Evolutionary conservation across 345 rosid species (phyloP).

Genomic region (Melaleuca quinquenervia): DNA sequence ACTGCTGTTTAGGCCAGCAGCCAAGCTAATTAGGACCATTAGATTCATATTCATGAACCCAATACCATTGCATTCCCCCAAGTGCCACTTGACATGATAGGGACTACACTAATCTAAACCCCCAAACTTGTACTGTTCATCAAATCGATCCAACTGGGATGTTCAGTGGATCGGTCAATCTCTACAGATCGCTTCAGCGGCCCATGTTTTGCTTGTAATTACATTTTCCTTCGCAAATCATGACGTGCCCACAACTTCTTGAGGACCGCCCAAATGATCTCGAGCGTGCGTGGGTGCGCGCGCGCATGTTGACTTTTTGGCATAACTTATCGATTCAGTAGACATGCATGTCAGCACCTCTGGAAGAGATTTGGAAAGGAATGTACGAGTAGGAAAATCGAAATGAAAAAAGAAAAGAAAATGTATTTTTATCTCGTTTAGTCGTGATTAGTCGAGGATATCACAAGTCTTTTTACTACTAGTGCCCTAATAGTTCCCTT

Average conservation of each 20-base stretch:
- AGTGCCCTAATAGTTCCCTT: background rate
- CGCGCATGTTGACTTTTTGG: background rate
- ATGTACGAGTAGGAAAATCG: background rate
- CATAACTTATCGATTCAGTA: background rate
- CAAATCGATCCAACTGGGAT: background rate
- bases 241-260: background rate
- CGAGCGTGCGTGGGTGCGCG: background rate
- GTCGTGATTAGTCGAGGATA: background rate
- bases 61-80: background rate
- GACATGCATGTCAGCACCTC: background rate
- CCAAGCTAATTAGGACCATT: background rate
- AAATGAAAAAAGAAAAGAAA: background rate
- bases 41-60: background rate
- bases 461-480: background rate
- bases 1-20: background rate
- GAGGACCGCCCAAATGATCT: background rate
- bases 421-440: background rate
- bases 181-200: accelerated
- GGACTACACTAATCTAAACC: background rate
- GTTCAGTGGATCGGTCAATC: background rate
- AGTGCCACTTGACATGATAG: background rate
- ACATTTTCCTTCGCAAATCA: background rate
- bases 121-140: background rate
- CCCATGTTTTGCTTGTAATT: too few species aligned
- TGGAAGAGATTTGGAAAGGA: background rate